Evolutionary conservation across 257 asterid genomes (phyloP).

Genomic region (Paraleonurus japonicus): DNA sequence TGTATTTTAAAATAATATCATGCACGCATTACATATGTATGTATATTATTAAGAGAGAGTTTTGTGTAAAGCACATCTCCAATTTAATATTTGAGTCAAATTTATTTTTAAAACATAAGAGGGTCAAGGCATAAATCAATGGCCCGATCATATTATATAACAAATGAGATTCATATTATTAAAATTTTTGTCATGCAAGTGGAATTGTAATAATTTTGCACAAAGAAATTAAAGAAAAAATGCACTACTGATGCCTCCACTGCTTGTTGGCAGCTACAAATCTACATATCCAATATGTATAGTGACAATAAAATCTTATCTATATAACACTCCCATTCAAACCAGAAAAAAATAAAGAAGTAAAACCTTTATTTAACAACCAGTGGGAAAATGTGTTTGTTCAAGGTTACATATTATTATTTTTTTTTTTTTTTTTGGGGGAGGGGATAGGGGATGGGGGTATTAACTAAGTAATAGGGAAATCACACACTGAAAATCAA

Average conservation of each 20-base stretch:
- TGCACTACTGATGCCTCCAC: neutral
- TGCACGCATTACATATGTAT: too few species aligned
- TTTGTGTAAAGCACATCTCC: too few species aligned
- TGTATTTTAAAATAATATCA: too few species aligned
- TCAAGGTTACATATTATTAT: neutral
- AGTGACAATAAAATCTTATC: neutral
- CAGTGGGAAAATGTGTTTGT: slow-evolving; percentile 18
- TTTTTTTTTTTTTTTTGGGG: neutral
- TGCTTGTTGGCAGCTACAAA: neutral
- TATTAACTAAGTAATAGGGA: neutral
- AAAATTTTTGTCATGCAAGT: too few species aligned
- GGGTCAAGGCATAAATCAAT: too few species aligned
- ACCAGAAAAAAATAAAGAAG: neutral
- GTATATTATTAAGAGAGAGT: too few species aligned
- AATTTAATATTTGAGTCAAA: too few species aligned
- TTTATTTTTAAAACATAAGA: too few species aligned
- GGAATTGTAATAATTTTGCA: neutral
- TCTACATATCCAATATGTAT: neutral
- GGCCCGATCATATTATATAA: too few species aligned
- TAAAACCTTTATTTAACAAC: slow-evolving; percentile 10
- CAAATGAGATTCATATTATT: too few species aligned
- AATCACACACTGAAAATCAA: neutral
- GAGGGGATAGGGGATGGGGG: neutral
- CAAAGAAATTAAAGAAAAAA: too few species aligned
- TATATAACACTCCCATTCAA: neutral